These are phyloP conservation scores for Nothophoma quercina DNA, from an alignment of 2,329 filamentous ascomycete genomes.

Conservation along the genomic window DNA sequence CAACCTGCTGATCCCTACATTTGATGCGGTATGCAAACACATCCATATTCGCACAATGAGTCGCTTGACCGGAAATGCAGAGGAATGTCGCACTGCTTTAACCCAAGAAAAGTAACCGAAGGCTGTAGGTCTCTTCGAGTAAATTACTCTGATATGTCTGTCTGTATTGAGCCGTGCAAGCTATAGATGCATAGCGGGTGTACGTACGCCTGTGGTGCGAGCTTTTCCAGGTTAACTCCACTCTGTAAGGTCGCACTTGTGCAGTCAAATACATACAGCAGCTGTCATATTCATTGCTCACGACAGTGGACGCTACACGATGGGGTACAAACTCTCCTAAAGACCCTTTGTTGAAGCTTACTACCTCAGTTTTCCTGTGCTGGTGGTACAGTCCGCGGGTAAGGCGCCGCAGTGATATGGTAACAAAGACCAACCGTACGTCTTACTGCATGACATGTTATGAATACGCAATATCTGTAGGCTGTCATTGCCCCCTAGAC, in stretches of 20 bases:
- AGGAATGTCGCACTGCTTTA: background rate
- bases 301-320: background rate
- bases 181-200: background rate
- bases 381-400: background rate
- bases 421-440: background rate
- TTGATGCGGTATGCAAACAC: background rate
- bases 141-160: background rate
- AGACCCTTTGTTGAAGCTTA: background rate
- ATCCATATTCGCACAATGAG: background rate
- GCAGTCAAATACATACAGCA: background rate
- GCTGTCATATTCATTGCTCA: background rate
- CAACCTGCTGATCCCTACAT: background rate
- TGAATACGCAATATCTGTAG: background rate
- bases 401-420: background rate
- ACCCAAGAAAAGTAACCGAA: background rate
- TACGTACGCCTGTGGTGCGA: background rate
- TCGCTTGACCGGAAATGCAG: constrained; percentile 1
- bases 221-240: background rate
- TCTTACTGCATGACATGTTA: background rate
- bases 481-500: background rate
- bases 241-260: background rate
- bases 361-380: background rate
- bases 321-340: background rate
- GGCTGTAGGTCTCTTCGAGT: background rate
- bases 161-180: background rate